Evolutionary conservation across 768 basidiomycete species (phyloP).

Genomic region (Suillus luteus): DNA sequence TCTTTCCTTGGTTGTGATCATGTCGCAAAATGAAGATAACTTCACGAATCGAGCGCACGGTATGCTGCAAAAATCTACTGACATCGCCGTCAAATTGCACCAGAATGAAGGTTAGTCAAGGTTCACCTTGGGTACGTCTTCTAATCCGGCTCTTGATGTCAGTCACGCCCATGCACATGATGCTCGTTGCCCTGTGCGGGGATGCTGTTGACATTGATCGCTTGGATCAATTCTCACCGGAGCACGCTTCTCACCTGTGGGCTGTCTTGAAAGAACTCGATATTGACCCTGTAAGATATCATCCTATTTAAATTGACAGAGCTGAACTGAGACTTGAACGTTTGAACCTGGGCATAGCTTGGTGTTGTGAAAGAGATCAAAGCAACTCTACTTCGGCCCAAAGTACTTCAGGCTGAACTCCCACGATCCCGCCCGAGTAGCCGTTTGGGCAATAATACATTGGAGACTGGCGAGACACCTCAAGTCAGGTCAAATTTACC

Average conservation of each 20-base stretch:
- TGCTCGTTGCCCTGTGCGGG: constrained; percentile 12
- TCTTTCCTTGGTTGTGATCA: constrained; percentile 4
- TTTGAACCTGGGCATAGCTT: not conserved
- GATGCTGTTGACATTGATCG: constrained; percentile 8
- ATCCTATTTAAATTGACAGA: not conserved
- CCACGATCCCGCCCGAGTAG: constrained; percentile 2
- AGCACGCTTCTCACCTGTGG: constrained; percentile 11
- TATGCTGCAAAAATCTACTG: constrained; percentile 10
- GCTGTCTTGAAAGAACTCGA: not conserved
- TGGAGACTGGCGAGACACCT: not conserved
- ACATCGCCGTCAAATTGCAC: constrained; percentile 11
- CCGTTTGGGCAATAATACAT: not conserved
- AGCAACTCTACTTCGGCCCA: not conserved
- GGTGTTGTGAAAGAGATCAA: constrained; percentile 8
- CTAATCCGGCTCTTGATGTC: constrained; percentile 1
- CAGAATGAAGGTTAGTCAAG: constrained; percentile 5
- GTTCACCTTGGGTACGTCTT: not conserved
- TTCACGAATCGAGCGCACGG: constrained; percentile 1
- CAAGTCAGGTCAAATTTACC: not conserved
- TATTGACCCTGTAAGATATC: constrained; percentile 9
- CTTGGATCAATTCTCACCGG: constrained; percentile 11
- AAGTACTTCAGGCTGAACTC: not conserved
- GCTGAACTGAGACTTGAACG: not conserved
- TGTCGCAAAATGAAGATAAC: not conserved
- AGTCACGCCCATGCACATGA: constrained; percentile 13